Conservation (phyloP, 768 basidiomycete species). For the Kwoniella heveanensis region DNA sequence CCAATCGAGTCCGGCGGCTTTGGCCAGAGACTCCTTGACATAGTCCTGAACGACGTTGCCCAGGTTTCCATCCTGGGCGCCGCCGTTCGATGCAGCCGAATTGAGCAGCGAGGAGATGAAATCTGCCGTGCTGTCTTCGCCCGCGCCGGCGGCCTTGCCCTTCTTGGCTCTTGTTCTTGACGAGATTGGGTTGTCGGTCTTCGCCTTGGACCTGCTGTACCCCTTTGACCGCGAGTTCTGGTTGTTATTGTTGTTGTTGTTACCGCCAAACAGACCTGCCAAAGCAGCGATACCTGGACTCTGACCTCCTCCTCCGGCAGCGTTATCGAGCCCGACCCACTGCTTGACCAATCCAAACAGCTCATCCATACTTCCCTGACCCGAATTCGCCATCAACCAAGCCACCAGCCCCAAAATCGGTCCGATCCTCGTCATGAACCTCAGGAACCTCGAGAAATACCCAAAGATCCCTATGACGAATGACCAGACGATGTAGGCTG, state of each 20-base stretch:
- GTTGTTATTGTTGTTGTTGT: constrained; percentile 4
- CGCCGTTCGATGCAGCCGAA: constrained; percentile 16
- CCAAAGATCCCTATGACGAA: constrained; percentile 35
- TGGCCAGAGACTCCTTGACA: constrained; percentile 33
- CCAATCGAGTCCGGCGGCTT: constrained; percentile 39
- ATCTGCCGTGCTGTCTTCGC: constrained; percentile 22
- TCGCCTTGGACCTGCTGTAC: not conserved
- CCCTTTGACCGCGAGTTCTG: constrained; percentile 2
- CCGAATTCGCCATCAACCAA: constrained; percentile 46
- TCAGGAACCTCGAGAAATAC: constrained; percentile 41
- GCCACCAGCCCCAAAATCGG: constrained; percentile 44
- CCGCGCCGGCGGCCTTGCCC: constrained; percentile 4
- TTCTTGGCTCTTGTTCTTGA: constrained; percentile 26
- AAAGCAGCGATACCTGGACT: constrained; percentile 34
- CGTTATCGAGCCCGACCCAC: constrained; percentile 27
- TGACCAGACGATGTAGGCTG: constrained; percentile 44
- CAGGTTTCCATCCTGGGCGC: not conserved
- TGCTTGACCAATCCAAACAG: constrained; percentile 37
- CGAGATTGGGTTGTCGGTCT: constrained; percentile 25
- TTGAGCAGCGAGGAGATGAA: constrained; percentile 30
- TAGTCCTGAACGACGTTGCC: constrained; percentile 33
- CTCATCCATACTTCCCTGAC: constrained; percentile 45
- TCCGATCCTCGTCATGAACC: constrained; percentile 41
- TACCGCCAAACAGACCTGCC: constrained; percentile 28
- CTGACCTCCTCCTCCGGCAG: not conserved